Evolutionary conservation across 495 filamentous ascomycete species (phyloP).

Genomic region (Talaromyces stipitatus): DNA sequence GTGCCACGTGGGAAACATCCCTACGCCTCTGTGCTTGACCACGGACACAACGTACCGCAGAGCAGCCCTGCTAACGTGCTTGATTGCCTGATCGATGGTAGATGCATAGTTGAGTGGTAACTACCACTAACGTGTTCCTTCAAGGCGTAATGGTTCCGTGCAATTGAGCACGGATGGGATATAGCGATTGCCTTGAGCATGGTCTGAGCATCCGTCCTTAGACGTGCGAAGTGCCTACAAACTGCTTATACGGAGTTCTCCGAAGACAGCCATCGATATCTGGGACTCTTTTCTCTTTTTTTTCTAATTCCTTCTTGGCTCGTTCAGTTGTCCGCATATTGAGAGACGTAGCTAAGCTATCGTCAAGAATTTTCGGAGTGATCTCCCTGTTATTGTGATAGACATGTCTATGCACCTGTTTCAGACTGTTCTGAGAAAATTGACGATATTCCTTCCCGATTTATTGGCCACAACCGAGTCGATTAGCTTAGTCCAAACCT

Average conservation of each 20-base stretch:
- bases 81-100: not conserved
- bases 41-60: too few relatives aligned
- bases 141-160: too few relatives aligned
- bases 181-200: too few relatives aligned
- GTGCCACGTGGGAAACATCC: too few relatives aligned
- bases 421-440: too few relatives aligned
- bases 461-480: too few relatives aligned
- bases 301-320: not conserved
- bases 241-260: not conserved
- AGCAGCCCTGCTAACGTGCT: not conserved
- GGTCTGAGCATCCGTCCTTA: not conserved
- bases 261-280: not conserved
- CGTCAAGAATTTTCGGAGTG: not conserved
- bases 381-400: not conserved
- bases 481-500: not conserved
- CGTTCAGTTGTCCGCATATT: not conserved
- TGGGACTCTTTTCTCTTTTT: not conserved
- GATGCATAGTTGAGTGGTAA: not conserved
- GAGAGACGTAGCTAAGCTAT: not conserved
- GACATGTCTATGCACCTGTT: not conserved
- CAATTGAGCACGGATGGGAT: too few relatives aligned
- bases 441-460: too few relatives aligned
- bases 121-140: not conserved
- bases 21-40: too few relatives aligned
- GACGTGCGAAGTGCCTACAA: not conserved